Evolutionary conservation across 2,329 filamentous ascomycete genomes (phyloP).

Genomic region (Apiospora koreana): DNA sequence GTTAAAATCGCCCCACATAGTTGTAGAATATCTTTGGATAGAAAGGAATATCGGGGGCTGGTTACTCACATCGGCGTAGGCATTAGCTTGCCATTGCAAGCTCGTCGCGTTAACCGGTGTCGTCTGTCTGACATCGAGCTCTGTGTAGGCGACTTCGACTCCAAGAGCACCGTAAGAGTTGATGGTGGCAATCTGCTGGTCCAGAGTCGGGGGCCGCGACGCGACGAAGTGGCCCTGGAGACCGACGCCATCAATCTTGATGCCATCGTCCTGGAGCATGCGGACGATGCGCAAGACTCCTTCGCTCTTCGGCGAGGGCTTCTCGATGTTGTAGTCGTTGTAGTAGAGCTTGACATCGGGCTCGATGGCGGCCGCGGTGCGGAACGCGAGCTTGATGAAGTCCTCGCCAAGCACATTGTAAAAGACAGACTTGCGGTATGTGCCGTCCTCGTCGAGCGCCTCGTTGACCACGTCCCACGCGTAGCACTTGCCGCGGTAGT

Average conservation of each 20-base stretch:
- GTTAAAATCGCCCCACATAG: neutral
- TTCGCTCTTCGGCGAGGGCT: slow-evolving; percentile 36
- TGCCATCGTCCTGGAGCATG: slow-evolving; percentile 36
- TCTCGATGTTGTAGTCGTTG: slow-evolving; percentile 61
- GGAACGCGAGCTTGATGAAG: slow-evolving; percentile 56
- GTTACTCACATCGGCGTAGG: slow-evolving; percentile 27
- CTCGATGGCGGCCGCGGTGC: slow-evolving; percentile 47
- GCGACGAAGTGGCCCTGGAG: slow-evolving; percentile 52
- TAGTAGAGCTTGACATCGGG: slow-evolving; percentile 57
- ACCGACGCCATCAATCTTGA: slow-evolving; percentile 54
- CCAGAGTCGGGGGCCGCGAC: slow-evolving; percentile 40
- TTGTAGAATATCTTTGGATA: too few relatives aligned
- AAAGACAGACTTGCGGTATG: slow-evolving; percentile 48
- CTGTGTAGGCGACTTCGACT: slow-evolving; percentile 55
- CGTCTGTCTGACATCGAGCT: slow-evolving; percentile 52
- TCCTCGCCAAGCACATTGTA: slow-evolving; percentile 50
- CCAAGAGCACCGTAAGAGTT: slow-evolving; percentile 43
- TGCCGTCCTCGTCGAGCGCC: slow-evolving; percentile 56
- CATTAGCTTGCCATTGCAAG: slow-evolving; percentile 31
- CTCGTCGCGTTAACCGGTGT: slow-evolving; percentile 29
- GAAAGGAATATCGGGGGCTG: too few relatives aligned
- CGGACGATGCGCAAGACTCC: slow-evolving; percentile 36
- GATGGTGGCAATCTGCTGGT: slow-evolving; percentile 43
- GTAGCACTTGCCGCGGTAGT: slow-evolving; percentile 52
- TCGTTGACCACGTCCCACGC: slow-evolving; percentile 63